Percentiles rank a stretch among this genome's conserved stretches.
These are phyloP conservation scores for Trypanosoma lewisi DNA, from an alignment of 208 protist species.

Conservation along the genomic window DNA sequence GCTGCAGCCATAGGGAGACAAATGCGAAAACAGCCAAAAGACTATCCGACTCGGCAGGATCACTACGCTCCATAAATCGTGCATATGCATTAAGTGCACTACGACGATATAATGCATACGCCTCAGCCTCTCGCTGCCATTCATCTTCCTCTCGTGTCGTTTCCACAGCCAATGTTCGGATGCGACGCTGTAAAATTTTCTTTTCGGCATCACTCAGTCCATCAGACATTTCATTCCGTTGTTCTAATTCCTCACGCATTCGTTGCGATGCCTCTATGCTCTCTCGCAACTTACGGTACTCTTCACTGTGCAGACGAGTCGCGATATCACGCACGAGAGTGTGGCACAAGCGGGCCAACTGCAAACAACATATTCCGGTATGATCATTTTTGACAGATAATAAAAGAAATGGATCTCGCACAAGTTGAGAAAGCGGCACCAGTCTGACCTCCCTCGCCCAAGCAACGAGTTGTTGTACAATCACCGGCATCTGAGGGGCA, in stretches of 20 bases:
- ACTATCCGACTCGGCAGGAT: conserved; percentile 22
- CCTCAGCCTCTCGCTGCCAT: conserved; percentile 32
- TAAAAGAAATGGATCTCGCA: conserved; percentile 66
- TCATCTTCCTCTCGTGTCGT: conserved; percentile 53
- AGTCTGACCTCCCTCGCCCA: conserved; percentile 52
- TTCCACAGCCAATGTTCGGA: conserved; percentile 47
- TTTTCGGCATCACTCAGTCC: conserved; percentile 41
- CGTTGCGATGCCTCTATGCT: conserved; percentile 40
- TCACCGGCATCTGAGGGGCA: conserved; percentile 30
- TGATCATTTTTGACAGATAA: conserved; percentile 34
- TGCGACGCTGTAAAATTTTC: conserved; percentile 43
- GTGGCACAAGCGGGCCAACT: conserved; percentile 65
- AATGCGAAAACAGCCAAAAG: conserved; percentile 80
- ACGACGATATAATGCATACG: conserved; percentile 69
- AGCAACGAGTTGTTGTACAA: conserved; percentile 57
- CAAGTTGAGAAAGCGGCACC: conserved; percentile 60
- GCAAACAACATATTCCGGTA: conserved; percentile 56
- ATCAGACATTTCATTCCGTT: conserved; percentile 12
- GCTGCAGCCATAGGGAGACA: conserved; percentile 76
- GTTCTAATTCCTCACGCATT: conserved; percentile 29
- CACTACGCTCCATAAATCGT: conserved; percentile 49
- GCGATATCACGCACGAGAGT: conserved; percentile 53
- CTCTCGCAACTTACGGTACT: conserved; percentile 43
- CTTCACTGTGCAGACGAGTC: conserved; percentile 37
- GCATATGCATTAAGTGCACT: conserved; percentile 79